Conservation (phyloP, 2,329 filamentous ascomycete genomes). For the Monilinia vaccinii-corymbosi region DNA sequence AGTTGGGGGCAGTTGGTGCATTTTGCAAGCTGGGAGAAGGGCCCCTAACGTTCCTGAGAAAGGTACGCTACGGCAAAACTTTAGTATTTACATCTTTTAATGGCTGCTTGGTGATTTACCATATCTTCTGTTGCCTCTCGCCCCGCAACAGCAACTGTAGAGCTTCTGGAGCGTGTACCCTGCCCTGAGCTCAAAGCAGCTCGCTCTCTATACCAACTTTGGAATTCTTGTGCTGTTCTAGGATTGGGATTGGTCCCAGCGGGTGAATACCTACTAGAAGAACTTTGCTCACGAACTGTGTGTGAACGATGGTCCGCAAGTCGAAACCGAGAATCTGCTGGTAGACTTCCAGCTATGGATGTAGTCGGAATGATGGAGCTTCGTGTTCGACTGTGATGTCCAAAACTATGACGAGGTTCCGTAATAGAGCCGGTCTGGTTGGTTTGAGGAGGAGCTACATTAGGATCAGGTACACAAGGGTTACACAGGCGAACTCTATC, state of each 20-base stretch:
- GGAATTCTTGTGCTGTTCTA: conserved; percentile 2
- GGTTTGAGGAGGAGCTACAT: conserved; percentile 43
- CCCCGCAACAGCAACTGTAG: conserved; percentile 4
- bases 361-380: conserved; percentile 5
- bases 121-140: conserved; percentile 9
- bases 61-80: not conserved
- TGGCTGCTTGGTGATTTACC: not conserved
- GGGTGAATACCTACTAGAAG: not conserved
- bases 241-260: not conserved
- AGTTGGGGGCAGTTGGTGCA: not conserved
- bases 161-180: conserved; percentile 4
- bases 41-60: conserved; percentile 1
- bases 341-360: not conserved
- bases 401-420: conserved; percentile 10
- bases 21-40: conserved; percentile 1
- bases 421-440: conserved; percentile 10
- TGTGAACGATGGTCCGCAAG: conserved; percentile 2
- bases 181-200: not conserved
- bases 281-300: not conserved
- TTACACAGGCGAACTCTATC: conserved; percentile 64
- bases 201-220: conserved; percentile 8
- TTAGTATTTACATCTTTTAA: not conserved
- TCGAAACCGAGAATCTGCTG: conserved; percentile 3
- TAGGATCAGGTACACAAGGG: conserved; percentile 63
- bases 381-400: conserved; percentile 9